A percentile compares a stretch with the other conserved stretches of the same genome.
phyloP scores from a whole-genome alignment of 495 filamentous ascomycete species.

The Penicillium canariense region DNA sequence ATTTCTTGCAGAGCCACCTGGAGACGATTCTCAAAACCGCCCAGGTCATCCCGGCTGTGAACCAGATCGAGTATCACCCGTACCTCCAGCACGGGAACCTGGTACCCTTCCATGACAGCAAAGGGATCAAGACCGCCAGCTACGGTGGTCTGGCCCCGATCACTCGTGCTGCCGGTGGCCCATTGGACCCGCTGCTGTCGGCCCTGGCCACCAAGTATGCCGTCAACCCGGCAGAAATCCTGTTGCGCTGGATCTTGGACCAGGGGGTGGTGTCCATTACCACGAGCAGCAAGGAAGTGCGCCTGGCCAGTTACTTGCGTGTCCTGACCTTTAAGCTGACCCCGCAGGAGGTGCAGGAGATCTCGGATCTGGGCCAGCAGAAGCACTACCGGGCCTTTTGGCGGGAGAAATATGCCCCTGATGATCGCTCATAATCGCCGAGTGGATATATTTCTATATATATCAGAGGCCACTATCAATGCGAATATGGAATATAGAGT shows the following conservation, averaged over 20 bases:
- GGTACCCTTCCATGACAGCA: constrained; percentile 59
- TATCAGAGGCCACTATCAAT: too few species aligned
- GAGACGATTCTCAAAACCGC: constrained; percentile 66
- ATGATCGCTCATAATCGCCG: constrained; percentile 53
- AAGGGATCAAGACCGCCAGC: constrained; percentile 66
- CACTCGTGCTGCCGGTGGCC: constrained; percentile 64
- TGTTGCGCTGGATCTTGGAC: constrained; percentile 76
- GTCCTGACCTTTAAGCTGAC: constrained; percentile 69
- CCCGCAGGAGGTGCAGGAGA: constrained; percentile 65
- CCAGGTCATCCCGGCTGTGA: constrained; percentile 63
- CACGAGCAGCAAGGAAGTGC: constrained; percentile 69
- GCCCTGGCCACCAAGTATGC: constrained; percentile 72
- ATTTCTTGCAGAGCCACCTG: constrained; percentile 68
- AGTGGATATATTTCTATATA: neutral
- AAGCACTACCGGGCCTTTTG: constrained; percentile 73
- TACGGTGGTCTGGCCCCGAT: constrained; percentile 68
- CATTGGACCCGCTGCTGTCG: constrained; percentile 60
- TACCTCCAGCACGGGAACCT: constrained; percentile 78
- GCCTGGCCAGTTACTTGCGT: constrained; percentile 63
- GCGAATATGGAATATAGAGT: too few species aligned
- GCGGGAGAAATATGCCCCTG: constrained; percentile 54
- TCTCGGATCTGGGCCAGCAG: constrained; percentile 57
- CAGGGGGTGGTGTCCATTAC: constrained; percentile 76
- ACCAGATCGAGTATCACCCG: constrained; percentile 88
- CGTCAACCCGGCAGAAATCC: constrained; percentile 66